Percentiles rank a stretch among this genome's conserved stretches.
Conservation (phyloP, 345 rosid genomes). For the Linum usitatissimum region DNA sequence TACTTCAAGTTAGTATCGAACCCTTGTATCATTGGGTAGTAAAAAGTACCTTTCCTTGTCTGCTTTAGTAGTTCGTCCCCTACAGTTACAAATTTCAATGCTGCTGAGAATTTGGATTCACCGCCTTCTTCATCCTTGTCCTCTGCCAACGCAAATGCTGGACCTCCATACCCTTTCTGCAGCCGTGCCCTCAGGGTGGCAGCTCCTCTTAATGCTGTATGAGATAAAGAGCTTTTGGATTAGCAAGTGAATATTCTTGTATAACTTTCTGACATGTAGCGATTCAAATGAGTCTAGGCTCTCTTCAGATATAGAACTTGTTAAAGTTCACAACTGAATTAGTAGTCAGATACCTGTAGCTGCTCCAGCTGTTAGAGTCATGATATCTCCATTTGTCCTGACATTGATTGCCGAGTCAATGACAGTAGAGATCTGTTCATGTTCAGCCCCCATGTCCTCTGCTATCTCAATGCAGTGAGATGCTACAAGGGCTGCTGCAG, state of each 20-base stretch:
- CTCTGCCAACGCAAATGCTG: conserved; percentile 29
- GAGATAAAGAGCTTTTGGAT: not conserved
- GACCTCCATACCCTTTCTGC: conserved; percentile 43
- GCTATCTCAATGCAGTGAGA: conserved; percentile 90
- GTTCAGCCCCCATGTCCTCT: conserved; percentile 85
- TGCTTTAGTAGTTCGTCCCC: conserved; percentile 94
- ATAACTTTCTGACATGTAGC: not conserved
- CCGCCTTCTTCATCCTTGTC: conserved; percentile 39
- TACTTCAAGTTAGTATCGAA: not conserved
- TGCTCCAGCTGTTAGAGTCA: conserved; percentile 91
- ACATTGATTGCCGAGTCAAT: conserved; percentile 77
- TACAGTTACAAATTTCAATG: conserved; percentile 50
- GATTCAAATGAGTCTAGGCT: too few relatives aligned
- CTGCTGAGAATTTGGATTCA: conserved; percentile 35
- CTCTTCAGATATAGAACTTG: too few relatives aligned
- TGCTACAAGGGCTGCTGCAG: conserved; percentile 85
- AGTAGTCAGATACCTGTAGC: conserved; percentile 55
- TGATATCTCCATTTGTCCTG: conserved; percentile 71
- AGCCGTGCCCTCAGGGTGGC: conserved; percentile 62
- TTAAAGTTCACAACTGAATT: too few relatives aligned
- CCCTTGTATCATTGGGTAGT: not conserved
- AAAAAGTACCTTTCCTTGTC: conserved; percentile 72
- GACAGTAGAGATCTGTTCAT: conserved; percentile 52
- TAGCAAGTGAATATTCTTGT: not conserved
- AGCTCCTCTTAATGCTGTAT: conserved; percentile 74